These are phyloP conservation scores for Cladosporium halotolerans DNA, from an alignment of 2,329 filamentous ascomycete species.

Conservation along the genomic window DNA sequence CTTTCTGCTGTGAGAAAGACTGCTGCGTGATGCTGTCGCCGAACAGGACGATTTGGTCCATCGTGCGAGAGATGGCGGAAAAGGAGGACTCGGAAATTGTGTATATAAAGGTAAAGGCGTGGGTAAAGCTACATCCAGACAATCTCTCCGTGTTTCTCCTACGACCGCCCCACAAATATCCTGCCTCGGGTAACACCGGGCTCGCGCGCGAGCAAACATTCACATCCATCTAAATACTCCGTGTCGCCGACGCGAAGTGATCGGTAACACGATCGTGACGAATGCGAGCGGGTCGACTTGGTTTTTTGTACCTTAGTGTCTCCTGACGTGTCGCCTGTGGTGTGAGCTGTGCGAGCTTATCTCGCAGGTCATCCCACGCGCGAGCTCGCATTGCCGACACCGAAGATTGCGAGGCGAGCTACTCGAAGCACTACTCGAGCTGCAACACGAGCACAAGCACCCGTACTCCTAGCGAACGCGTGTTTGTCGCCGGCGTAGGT, in stretches of 20 bases:
- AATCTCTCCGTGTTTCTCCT: constrained; percentile 2
- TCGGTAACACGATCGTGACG: too few species aligned
- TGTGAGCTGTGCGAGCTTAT: too few species aligned
- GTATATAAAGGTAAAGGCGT: background rate
- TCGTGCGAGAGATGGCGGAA: constrained; percentile 24
- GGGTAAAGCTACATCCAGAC: background rate
- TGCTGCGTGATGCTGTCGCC: constrained; percentile 84
- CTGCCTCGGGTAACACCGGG: constrained; percentile 2
- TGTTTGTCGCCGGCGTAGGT: background rate
- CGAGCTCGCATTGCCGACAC: too few species aligned
- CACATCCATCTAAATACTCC: background rate
- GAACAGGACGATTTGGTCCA: constrained; percentile 63
- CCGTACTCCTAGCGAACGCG: background rate
- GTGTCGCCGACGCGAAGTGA: background rate
- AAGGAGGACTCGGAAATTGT: background rate
- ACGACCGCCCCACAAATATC: background rate
- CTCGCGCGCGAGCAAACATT: background rate
- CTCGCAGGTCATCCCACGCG: too few species aligned
- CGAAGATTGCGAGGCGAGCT: too few species aligned
- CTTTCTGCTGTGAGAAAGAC: constrained; percentile 51
- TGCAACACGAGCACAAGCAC: too few species aligned
- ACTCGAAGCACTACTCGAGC: too few species aligned
- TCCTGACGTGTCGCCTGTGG: too few species aligned
- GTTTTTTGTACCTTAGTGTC: too few species aligned
- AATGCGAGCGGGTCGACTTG: too few species aligned